These are phyloP conservation scores for Bretziella fagacearum DNA, from an alignment of 2,329 filamentous ascomycete genomes.

Conservation along the genomic window DNA sequence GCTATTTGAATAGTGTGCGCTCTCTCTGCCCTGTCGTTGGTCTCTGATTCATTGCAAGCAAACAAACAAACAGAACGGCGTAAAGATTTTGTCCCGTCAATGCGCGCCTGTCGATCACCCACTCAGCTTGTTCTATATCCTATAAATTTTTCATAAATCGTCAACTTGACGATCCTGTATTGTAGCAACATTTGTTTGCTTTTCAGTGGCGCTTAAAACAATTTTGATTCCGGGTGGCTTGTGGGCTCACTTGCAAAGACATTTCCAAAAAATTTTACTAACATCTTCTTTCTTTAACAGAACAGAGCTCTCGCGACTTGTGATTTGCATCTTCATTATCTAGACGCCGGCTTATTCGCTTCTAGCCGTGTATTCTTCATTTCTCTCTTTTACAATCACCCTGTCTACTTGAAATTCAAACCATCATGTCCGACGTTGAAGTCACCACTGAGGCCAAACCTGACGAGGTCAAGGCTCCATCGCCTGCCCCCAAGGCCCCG, in stretches of 20 bases:
- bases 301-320: too few species aligned
- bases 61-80: background rate
- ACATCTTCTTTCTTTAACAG: too few species aligned
- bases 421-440: constrained; percentile 31
- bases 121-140: too few species aligned
- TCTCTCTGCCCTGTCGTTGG: background rate
- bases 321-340: too few species aligned
- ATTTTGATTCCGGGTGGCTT: too few species aligned
- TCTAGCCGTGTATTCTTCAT: background rate
- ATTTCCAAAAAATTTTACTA: too few species aligned
- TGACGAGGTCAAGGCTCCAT: constrained; percentile 25
- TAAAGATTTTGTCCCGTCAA: background rate
- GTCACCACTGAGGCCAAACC: constrained; percentile 29
- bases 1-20: background rate
- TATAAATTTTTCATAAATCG: too few species aligned
- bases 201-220: too few species aligned
- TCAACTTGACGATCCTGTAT: too few species aligned
- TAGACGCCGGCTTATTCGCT: background rate
- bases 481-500: constrained; percentile 21
- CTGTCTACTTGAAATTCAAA: background rate
- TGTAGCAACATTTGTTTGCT: too few species aligned
- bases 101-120: background rate
- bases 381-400: constrained; percentile 7
- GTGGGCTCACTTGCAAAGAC: too few species aligned
- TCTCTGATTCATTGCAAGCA: too few species aligned